Evolutionary conservation across 2,329 filamentous ascomycete genomes (phyloP), one percentile per base, ranked within the genome.

Genomic region (Eutypa lata): DNA sequence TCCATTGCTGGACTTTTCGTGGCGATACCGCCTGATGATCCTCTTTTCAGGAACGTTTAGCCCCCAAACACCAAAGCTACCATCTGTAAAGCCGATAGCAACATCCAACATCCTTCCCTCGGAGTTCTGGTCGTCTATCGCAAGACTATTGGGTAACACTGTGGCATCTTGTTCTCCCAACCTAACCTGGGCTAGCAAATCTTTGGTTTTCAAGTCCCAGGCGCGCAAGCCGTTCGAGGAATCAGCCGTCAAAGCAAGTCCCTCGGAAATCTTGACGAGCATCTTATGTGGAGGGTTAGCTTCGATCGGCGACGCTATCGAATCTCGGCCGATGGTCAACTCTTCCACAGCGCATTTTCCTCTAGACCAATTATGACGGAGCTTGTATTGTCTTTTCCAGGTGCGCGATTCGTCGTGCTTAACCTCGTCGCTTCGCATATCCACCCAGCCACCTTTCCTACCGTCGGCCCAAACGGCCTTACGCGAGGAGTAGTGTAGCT

Each of bases 311-410:
- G 57, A n/a, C 52, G 55, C 40, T 47, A 55, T n/a, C 7, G 42
- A 18, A 10, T 63, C 61, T 18, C 53, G 46, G 31, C 64, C 52
- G 57, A 73, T 50, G 78, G 73, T 78, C 28, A 97, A 82, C 69
- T 96, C 89, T 35, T 88, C 86, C 13, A 96, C 84, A 37, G 83
- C 87, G 63, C 91, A 96, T 60, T 83, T 86, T 0, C 93, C 94
- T 56, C 80, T 83, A 1, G 89, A 83, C 94, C 94, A 97, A 72
- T 97, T 97, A 67, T 96, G 89, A 45, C 90, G 82, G 48, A 97
- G 77, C 64, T 88, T 90, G 71, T 95, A 97, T 63, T 94, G 89
- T 56, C 83, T 81, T 74, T 95, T 68, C 66, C 66, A 69, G 47
- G 66, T 53, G 45, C 59, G 58, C 22, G 53, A 57, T 5, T 57